A percentile compares a stretch with the other conserved stretches of the same genome.
Conservation (phyloP, 768 basidiomycete species). For the Serendipita sp. region DNA sequence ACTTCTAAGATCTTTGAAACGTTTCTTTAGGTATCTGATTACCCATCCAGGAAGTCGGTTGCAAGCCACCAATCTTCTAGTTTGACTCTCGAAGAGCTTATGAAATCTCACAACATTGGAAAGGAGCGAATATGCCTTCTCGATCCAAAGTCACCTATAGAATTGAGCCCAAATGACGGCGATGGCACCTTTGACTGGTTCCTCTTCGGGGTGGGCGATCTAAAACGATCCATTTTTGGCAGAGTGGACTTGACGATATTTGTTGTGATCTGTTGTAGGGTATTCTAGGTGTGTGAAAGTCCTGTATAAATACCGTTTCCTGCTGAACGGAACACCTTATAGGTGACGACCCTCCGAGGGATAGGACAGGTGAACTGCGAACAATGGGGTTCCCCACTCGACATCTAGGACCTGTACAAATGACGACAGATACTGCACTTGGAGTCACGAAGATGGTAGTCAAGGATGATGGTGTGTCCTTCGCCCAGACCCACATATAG, state of each 20-base stretch:
- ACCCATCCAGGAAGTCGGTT: too few relatives aligned
- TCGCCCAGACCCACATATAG: constrained; percentile 1
- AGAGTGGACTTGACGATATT: neutral
- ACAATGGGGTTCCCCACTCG: constrained; percentile 73
- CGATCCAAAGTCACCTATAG: constrained; percentile 71
- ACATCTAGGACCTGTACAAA: constrained; percentile 76
- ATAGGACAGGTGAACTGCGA: constrained; percentile 80
- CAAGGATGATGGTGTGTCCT: constrained; percentile 41
- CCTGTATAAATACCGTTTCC: neutral
- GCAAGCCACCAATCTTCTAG: constrained; percentile 16
- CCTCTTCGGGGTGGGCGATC: constrained; percentile 60
- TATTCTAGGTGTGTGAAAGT: constrained; percentile 33
- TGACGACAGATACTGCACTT: constrained; percentile 97
- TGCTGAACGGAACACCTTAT: constrained; percentile 28
- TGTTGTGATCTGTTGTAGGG: constrained; percentile 26
- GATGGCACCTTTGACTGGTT: constrained; percentile 69
- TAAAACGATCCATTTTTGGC: neutral
- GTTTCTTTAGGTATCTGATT: too few relatives aligned
- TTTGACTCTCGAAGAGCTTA: constrained; percentile 39
- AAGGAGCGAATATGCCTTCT: constrained; percentile 68
- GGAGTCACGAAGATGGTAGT: constrained; percentile 80
- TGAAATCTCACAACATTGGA: constrained; percentile 26
- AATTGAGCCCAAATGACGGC: constrained; percentile 61
- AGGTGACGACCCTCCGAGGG: constrained; percentile 94
- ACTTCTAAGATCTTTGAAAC: too few relatives aligned